Evolutionary conservation across 768 basidiomycete genomes (phyloP).

Genomic region (Lactarius hengduanensis): DNA sequence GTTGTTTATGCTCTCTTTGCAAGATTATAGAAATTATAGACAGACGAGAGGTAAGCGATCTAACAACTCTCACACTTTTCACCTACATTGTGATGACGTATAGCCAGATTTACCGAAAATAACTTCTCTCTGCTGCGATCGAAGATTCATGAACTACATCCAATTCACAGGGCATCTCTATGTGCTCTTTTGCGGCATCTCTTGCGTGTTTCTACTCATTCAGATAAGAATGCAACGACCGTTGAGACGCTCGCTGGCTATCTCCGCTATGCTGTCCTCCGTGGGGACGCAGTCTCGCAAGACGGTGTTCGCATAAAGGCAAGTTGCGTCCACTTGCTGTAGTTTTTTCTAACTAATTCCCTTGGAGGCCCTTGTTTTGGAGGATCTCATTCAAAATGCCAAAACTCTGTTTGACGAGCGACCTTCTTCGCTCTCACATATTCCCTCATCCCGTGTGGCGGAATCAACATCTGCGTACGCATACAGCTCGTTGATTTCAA

Average conservation of each 20-base stretch:
- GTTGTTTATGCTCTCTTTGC: background rate
- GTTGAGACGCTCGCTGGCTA: background rate
- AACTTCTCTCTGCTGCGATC: background rate
- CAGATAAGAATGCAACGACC: background rate
- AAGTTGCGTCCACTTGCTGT: background rate
- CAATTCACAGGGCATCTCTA: background rate
- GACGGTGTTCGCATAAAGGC: background rate
- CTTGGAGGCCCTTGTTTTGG: background rate
- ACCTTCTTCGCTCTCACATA: fast-evolving
- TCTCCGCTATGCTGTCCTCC: background rate
- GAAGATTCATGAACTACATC: background rate
- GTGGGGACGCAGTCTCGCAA: background rate
- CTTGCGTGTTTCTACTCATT: background rate
- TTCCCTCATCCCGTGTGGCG: too few relatives aligned
- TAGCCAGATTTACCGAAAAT: background rate
- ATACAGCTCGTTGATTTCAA: background rate
- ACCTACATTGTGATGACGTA: background rate
- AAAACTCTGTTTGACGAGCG: background rate
- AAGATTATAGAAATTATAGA: background rate
- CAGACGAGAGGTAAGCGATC: too few relatives aligned
- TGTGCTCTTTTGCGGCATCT: background rate
- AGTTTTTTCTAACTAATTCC: background rate
- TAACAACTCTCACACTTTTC: background rate
- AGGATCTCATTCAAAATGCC: background rate
- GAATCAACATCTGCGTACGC: background rate